Evolutionary conservation across 495 filamentous ascomycete genomes (phyloP), one percentile per base, ranked within the genome.

Genomic region (Aspergillus bertholletiae): DNA sequence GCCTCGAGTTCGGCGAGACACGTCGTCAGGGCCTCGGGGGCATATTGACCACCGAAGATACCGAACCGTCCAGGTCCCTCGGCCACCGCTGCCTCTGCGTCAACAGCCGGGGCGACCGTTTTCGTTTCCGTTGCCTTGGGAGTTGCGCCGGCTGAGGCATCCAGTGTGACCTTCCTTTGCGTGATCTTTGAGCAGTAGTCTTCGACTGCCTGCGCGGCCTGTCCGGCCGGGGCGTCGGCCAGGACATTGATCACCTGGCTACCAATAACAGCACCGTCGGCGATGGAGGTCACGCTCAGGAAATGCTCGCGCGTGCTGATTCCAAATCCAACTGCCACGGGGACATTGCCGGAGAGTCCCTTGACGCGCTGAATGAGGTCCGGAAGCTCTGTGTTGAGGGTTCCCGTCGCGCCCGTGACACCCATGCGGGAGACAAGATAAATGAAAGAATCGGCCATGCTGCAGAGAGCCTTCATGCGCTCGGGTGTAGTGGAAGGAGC

Each of bases 341-440:
- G 93, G 37, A 89, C 83, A 69, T 93, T 86, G 23, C 89, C 89
- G 15, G 92, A 95, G 68, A 88, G 93, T 62, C 84, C 84, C 72
- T 96, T 92, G n/a, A 98, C 94, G 2, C 88, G 82, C 39, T 78
- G 77, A 54, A 97, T 77, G 23, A 98, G 81, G 41, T 88, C 85
- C 13, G 91, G 88, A 9, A 98, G 80, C 50, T 87, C 85, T 37
- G 81, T 71, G 67, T 88, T 96, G 55, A 98, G 77, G 23, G 80
- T 84, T 26, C 92, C 91, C 0, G 86, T 86, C 18, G 90, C 94
- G 59, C 94, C 94, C 2, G 94, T 98, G 30, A 97, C 92, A 56
- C 94, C 94, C 90, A 97, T 96, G 55, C 93, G 82, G 2, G 94
- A 97, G 21, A 97, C 95, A 53, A 99, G 93, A 69, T 99, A 99